phyloP scores from a whole-genome alignment of 352 stramenopile species.

The Phytophthora kernoviae region DNA sequence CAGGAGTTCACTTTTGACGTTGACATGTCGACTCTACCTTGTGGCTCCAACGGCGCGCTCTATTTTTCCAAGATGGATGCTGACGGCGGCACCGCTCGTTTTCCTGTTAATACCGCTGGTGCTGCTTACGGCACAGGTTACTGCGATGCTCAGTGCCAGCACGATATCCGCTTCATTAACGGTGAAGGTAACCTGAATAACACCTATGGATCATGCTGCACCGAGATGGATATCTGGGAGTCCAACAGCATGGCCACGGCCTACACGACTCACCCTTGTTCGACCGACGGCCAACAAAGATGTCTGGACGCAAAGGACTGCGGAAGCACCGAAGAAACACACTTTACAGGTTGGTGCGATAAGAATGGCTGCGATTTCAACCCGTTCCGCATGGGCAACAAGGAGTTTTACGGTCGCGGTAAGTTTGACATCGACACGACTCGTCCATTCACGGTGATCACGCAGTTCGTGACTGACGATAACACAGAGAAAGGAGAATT shows the following conservation, averaged over 20 bases:
- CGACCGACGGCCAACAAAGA: constrained; percentile 10
- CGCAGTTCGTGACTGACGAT: constrained; percentile 55
- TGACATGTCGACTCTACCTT: constrained; percentile 51
- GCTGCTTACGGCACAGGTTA: constrained; percentile 61
- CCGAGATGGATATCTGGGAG: constrained; percentile 63
- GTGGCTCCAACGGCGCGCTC: constrained; percentile 54
- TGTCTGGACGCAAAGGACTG: constrained; percentile 34
- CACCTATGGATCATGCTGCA: constrained; percentile 58
- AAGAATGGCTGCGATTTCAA: constrained; percentile 61
- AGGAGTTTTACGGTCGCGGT: constrained; percentile 47
- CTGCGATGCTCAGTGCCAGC: constrained; percentile 62
- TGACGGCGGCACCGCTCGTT: constrained; percentile 43
- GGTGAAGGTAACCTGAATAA: constrained; percentile 58
- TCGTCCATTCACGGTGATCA: constrained; percentile 52
- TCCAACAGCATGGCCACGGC: constrained; percentile 48
- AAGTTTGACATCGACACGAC: constrained; percentile 49
- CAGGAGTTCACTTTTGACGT: constrained; percentile 63
- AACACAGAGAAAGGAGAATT: constrained; percentile 38
- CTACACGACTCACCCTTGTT: constrained; percentile 36
- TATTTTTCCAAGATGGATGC: constrained; percentile 67
- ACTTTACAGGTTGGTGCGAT: constrained; percentile 55
- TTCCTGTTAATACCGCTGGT: constrained; percentile 41
- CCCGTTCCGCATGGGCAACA: constrained; percentile 50
- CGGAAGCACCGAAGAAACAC: constrained; percentile 21
- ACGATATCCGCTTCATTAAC: constrained; percentile 71